phyloP scores from a whole-genome alignment of 2,329 filamentous ascomycete species.

The Aspergillus terreus region DNA sequence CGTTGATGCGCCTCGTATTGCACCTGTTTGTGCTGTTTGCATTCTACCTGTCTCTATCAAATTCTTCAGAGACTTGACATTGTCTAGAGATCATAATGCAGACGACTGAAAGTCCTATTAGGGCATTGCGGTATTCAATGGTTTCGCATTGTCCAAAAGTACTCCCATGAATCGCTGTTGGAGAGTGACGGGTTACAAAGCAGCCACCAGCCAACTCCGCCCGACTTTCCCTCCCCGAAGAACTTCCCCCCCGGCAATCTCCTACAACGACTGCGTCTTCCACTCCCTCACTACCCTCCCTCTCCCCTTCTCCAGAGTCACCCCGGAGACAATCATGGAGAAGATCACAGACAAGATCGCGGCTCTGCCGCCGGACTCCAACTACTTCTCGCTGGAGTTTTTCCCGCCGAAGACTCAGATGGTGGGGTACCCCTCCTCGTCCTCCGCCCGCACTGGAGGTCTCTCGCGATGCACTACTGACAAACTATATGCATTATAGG shows the following conservation, averaged over 20 bases:
- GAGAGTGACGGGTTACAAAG: too few relatives aligned
- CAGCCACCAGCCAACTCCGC: background rate
- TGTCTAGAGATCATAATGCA: too few relatives aligned
- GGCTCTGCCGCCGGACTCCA: constrained; percentile 73
- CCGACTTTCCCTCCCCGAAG: constrained; percentile 4
- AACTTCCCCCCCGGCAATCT: background rate
- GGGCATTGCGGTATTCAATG: too few relatives aligned
- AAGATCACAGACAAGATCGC: constrained; percentile 95
- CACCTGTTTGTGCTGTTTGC: constrained; percentile 1
- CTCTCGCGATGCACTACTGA: constrained; percentile 21
- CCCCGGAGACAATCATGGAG: constrained; percentile 54
- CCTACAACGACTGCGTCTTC: background rate
- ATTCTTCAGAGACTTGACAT: too few relatives aligned
- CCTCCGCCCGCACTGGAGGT: constrained; percentile 13
- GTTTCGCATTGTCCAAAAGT: too few relatives aligned
- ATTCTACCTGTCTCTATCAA: background rate
- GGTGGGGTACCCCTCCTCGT: constrained; percentile 43
- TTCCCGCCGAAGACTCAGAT: constrained; percentile 97
- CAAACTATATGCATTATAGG: constrained; percentile 41
- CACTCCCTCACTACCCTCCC: constrained; percentile 8
- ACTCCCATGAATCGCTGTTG: too few relatives aligned
- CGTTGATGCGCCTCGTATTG: background rate
- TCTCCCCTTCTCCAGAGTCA: constrained; percentile 10
- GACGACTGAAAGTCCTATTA: too few relatives aligned
- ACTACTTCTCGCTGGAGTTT: constrained; percentile 97